Evolutionary conservation across 208 protist genomes (phyloP), one percentile per base, ranked within the genome.

Genomic region (Leishmania arabica): DNA sequence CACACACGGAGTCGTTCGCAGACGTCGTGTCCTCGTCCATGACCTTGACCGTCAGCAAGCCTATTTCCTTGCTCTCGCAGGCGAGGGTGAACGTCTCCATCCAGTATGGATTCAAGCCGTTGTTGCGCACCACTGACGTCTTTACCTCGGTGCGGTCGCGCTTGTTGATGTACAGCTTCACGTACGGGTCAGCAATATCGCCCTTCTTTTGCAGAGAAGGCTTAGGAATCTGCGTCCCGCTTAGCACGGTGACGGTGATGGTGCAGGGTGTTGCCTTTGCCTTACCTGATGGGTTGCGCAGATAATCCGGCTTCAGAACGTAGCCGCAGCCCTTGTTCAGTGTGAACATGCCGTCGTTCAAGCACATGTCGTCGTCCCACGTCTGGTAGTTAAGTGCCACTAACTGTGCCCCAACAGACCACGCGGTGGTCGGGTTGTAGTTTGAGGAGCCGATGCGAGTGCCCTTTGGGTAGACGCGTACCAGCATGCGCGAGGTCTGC

Each of bases 261-360:
- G 58, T 80, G 54, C 72, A 84, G 13, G 58, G 42, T 40, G 69
- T 87, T 13, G 84, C 65, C 77, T 45, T 76, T 71, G 85, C 69
- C 45, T 58, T 24, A 11, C 60, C 24, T 37, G 17, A 71, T 72
- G 24, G 49, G 58, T 84, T 65, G 27, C 88, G 82, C 71, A 98
- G 74, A 77, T 87, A 83, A 2, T 45, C 47, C 3, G 98, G 98
- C 87, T 99, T 99, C 47, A 99, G 90, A 47, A 99, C 78, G 85
- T 99, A 99, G 24, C 98, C 97, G 82, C 90, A 98, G 64, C 84
- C 80, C 58, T 96, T 95, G 83, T 99, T 99, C 60, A 97, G 91
- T 34, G 76, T 62, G 84, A 99, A 99, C 80, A 95, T 93, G 54
- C 89, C 94, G 27, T 83, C 70, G 80, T 99, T 99, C 17, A 97